Evolutionary conservation across 768 basidiomycete genomes (phyloP), one percentile per base, ranked within the genome.

Genomic region (Hemileccinum rubropunctum): DNA sequence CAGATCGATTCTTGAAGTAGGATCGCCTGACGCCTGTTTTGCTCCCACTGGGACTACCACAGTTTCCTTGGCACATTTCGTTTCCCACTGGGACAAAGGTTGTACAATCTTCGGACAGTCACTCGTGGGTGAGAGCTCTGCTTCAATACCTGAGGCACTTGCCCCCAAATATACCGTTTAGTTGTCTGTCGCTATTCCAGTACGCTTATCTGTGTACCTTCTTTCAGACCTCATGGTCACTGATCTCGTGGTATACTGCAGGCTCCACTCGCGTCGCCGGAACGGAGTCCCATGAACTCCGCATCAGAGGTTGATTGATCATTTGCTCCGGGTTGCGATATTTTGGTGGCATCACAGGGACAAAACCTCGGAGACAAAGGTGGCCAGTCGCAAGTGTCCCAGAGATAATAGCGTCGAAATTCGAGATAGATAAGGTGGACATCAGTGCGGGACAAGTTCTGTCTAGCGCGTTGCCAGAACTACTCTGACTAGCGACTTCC

Each of bases 1-100:
- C 52, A 55, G 52, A 51, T 44, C 63, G 47, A 57, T 55, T 53
- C 55, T 56, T 54, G 60, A 57, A 52, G 35, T 56, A 50, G 54
- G 55, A 49, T 35, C 36, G 34, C 45, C 51, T 53, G 42, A 47
- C 38, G 49, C 32, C 32, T 41, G 26, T 45, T 43, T 36, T 36
- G 23, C 51, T 47, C 42, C 23, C 36, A n/a, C 23, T 23, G 23
- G 44, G 42, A 27, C 36, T 17, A 26, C 30, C 17, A 40, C 38
- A n/a, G 39, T 42, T 28, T 38, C 27, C 17, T 43, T n/a, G n/a
- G n/a, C n/a, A n/a, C 23, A 27, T 42, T 40, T 27, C 15, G n/a
- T n/a, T n/a, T 20, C 30, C 28, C 20, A 12, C 6, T 11, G n/a
- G 40, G 34, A 17, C 11, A 49, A 33, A 50, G 46, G 8, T 15